Base-by-base conservation (phyloP, 345 rosid species). In the Camelina laxa region DNA sequence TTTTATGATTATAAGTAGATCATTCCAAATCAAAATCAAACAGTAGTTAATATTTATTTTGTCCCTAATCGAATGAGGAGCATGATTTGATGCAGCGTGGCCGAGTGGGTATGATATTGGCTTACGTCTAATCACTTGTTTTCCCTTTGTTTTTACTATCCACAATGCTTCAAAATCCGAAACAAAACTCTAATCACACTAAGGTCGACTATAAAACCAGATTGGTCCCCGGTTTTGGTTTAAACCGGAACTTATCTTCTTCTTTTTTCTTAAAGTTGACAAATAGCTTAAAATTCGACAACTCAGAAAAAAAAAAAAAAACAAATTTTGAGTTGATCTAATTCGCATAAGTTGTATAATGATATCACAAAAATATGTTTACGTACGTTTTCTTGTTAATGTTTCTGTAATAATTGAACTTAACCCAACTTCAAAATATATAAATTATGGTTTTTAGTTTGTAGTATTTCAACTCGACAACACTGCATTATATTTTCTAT, bases 61-160 rank as follows among this genome's bases (percentile, higher is more conserved):
- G 64, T 69, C 75, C n/a, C 59, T 61, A 69, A 69, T 54, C 14
- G 44, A 61, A 63, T 13, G 67, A 75, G 75, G 74, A 75, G 21
- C 70, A 75, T 75, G 79, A 75, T 75, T 75, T 75, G 75, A 75
- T 75, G 79, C 70, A 75, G 75, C 75, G 75, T 75, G 79, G 75
- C 51, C 6, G 55, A 61, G 51, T 53, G 41, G 74, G 64, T 51
- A 68, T 68, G 69, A 61, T 61, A 44, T 69, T 61, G 65, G 79
- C 70, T 69, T 39, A 57, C 66, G 72, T 70, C 80, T 70, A 77
- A 70, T 77, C 76, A 70, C 72, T 19, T 65, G 17, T 24, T 14
- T 12, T 42, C n/a, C 16, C 1, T 42, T 42, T 1, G 9, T 27
- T 39, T 54, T 20, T 36, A n/a, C 12, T 69, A 24, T 54, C 69